Base-by-base conservation (phyloP, 768 basidiomycete genomes). In the Leccinum disarticulatum region DNA sequence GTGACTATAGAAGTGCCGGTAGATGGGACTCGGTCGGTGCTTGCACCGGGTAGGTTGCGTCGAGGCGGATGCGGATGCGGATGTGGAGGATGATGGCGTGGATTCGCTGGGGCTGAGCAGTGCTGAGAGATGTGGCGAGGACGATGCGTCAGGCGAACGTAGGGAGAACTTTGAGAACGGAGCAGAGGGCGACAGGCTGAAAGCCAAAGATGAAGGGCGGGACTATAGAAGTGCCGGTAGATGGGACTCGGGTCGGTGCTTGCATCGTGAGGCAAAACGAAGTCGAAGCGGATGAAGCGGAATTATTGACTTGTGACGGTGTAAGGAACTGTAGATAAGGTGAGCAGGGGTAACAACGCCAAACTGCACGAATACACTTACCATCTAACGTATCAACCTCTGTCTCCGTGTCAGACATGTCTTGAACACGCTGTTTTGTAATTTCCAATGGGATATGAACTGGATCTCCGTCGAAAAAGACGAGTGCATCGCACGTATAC, bases 131-230 rank as follows among this genome's bases (percentile, higher is more conserved):
- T 56, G 57, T 13, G 64, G 43, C 13, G 54, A 55, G 19, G 59
- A 60, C 31, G 58, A 57, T 52, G 63, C 59, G 55, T 74, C 59
- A 53, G 77, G 75, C 49, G 73, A 73, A 64, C 80, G 63, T 62
- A 85, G 59, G 1, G 85, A 84, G 41, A 86, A 73, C 53, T 79
- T 81, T 49, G 84, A 79, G 60, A 85, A 85, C 0, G 81, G 75
- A 3, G 73, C 69, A 0, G 83, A 77, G 1, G 82, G 83, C 0
- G 83, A 84, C 2, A 69, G 66, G 3, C 61, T 61, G 15, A 68
- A 33, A 10, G 28, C 50, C n/a, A 60, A 33, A 25, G 52, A 47
- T 33, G 46, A 17, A 7, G 59, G 17, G 9, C 55, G 57, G 13
- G 57, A 11, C 7, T 8, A 56, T n/a, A 13, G 13, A 17, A 6